Evolutionary conservation across 768 basidiomycete genomes (phyloP).

Genomic region (Termitomyces heimii): DNA sequence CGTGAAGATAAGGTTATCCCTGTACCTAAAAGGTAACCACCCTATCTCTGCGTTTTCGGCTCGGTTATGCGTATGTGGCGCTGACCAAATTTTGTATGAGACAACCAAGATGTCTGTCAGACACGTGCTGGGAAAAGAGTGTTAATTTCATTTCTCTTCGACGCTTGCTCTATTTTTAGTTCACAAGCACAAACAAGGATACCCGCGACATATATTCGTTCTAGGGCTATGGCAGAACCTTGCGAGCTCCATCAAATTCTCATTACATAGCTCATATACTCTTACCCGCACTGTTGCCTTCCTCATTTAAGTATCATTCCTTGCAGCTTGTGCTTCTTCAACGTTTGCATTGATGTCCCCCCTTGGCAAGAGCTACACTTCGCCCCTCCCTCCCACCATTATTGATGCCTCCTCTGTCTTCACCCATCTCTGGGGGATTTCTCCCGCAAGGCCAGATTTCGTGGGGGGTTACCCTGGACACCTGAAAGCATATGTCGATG

Average conservation of each 20-base stretch:
- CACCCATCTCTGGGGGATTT: slow-evolving; percentile 37
- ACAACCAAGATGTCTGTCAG: neutral
- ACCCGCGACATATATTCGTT: neutral
- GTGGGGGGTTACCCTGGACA: slow-evolving; percentile 39
- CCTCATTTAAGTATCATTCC: neutral
- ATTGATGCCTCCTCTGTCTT: slow-evolving; percentile 40
- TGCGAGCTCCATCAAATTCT: neutral
- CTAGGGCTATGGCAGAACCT: neutral
- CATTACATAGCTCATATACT: neutral
- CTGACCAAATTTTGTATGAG: neutral
- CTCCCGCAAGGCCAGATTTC: slow-evolving; percentile 16
- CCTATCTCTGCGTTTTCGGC: neutral
- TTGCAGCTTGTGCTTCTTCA: neutral
- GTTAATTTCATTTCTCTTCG: neutral
- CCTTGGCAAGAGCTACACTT: slow-evolving; percentile 37
- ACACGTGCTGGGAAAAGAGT: neutral
- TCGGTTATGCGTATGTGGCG: neutral
- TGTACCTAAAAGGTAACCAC: neutral
- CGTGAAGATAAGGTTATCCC: neutral
- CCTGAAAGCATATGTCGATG: slow-evolving; percentile 61
- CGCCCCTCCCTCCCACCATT: slow-evolving; percentile 31
- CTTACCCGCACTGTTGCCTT: neutral
- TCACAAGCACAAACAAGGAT: neutral
- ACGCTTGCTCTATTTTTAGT: neutral
- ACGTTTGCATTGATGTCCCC: neutral